phyloP scores from a whole-genome alignment of 2,329 filamentous ascomycete genomes.

The Aspergillus sp. region DNA sequence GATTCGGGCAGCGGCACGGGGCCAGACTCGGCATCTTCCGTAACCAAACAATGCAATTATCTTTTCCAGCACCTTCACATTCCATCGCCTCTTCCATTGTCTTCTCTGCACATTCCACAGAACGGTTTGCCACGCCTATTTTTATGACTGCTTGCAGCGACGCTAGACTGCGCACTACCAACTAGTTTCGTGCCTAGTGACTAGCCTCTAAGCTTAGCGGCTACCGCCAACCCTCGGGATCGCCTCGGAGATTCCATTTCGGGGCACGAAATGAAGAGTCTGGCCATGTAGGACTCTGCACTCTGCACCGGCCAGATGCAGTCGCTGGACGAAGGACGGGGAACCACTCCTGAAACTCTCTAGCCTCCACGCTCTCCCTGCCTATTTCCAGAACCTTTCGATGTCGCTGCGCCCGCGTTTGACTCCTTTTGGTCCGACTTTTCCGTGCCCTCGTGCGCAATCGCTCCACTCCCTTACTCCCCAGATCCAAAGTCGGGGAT shows the following conservation, averaged over 20 bases:
- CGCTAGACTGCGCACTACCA: neutral
- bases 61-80: neutral
- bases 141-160: neutral
- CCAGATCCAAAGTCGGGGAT: conserved; percentile 6
- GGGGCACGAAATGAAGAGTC: too few species aligned
- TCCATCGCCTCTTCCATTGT: neutral
- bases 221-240: neutral
- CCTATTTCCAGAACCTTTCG: conserved; percentile 7
- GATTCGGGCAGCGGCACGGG: neutral
- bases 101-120: neutral
- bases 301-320: neutral
- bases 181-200: too few species aligned
- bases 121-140: neutral
- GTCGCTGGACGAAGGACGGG: neutral
- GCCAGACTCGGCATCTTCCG: neutral
- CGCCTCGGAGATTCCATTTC: neutral
- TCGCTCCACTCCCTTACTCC: conserved; percentile 4
- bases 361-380: neutral
- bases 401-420: neutral
- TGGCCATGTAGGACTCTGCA: neutral
- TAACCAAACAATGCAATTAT: too few species aligned
- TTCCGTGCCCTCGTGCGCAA: neutral
- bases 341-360: neutral
- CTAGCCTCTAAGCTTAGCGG: too few species aligned
- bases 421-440: neutral